A percentile compares a stretch with the other conserved stretches of the same genome.
Evolutionary conservation across 768 basidiomycete genomes (phyloP).

Genomic region (Termitomyces sp.): DNA sequence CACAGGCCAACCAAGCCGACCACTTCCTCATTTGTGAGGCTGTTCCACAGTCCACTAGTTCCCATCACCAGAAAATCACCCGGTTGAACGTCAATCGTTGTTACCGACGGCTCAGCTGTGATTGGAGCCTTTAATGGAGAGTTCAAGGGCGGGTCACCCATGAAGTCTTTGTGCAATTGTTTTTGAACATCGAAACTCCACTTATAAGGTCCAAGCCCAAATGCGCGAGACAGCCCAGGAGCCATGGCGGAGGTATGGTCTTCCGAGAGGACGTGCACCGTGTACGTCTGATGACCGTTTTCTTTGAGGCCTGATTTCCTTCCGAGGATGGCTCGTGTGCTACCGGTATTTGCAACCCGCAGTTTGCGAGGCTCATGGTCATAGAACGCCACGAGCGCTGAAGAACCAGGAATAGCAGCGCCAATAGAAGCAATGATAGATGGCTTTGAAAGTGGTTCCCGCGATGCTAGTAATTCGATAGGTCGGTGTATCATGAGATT

Average conservation of each 20-base stretch:
- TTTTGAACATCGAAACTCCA: conserved; percentile 2
- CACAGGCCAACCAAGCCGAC: conserved; percentile 52
- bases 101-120: conserved; percentile 39
- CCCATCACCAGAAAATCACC: conserved; percentile 56
- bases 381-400: conserved; percentile 3
- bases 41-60: conserved; percentile 51
- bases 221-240: conserved; percentile 2
- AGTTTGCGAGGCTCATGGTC: conserved; percentile 4
- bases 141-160: neutral
- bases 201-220: conserved; percentile 6
- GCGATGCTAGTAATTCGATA: neutral
- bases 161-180: conserved; percentile 1
- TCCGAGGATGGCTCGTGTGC: conserved; percentile 1
- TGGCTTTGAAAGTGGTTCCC: neutral
- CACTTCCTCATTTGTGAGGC: conserved; percentile 50
- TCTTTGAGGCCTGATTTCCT: neutral
- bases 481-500: neutral
- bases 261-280: conserved; percentile 1
- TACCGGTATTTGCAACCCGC: conserved; percentile 2
- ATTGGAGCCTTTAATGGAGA: neutral
- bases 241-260: neutral
- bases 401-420: conserved; percentile 1
- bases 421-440: neutral
- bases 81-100: conserved; percentile 33
- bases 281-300: neutral